A percentile compares a stretch with the other conserved stretches of the same genome.
Evolutionary conservation across 2,329 filamentous ascomycete species (phyloP).

Genomic region (Colletotrichum sansevieriae): DNA sequence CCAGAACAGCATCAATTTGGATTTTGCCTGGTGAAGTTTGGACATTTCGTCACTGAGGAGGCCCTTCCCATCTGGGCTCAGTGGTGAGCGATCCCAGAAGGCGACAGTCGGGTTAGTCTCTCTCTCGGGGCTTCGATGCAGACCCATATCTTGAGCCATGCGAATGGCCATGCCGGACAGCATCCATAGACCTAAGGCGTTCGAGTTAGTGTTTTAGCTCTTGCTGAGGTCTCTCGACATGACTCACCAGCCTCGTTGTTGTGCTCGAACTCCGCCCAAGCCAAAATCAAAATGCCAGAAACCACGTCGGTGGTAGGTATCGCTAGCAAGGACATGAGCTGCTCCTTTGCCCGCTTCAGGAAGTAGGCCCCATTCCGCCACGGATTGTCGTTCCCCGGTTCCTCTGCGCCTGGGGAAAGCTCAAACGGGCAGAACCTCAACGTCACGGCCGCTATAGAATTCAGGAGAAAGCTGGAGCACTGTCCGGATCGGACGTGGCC

Average conservation of each 20-base stretch:
- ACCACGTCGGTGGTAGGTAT: conserved; percentile 15
- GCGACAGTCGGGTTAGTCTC: conserved; percentile 1
- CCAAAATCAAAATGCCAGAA: conserved; percentile 12
- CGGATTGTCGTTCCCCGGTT: neutral
- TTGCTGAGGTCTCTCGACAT: no score
- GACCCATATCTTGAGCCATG: conserved; percentile 18
- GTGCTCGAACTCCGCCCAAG: conserved; percentile 9
- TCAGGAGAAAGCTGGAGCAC: neutral
- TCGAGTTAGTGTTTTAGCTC: neutral
- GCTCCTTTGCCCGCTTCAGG: conserved; percentile 9
- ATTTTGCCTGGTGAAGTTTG: conserved; percentile 11
- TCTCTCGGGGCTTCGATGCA: conserved; percentile 1
- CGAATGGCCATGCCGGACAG: conserved; percentile 13
- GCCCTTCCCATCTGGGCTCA: neutral
- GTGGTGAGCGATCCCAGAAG: conserved; percentile 11
- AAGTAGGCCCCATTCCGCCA: conserved; percentile 20
- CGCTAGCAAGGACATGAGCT: conserved; percentile 8
- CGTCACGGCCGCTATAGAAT: neutral
- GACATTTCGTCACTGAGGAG: conserved; percentile 15
- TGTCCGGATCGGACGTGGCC: conserved; percentile 17
- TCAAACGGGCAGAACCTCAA: conserved; percentile 5
- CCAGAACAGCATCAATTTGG: conserved; percentile 11
- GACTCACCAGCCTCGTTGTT: conserved; percentile 20
- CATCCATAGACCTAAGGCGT: neutral
- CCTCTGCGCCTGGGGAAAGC: neutral